Base-by-base conservation (phyloP, 768 basidiomycete species). In the Chiua virens region DNA sequence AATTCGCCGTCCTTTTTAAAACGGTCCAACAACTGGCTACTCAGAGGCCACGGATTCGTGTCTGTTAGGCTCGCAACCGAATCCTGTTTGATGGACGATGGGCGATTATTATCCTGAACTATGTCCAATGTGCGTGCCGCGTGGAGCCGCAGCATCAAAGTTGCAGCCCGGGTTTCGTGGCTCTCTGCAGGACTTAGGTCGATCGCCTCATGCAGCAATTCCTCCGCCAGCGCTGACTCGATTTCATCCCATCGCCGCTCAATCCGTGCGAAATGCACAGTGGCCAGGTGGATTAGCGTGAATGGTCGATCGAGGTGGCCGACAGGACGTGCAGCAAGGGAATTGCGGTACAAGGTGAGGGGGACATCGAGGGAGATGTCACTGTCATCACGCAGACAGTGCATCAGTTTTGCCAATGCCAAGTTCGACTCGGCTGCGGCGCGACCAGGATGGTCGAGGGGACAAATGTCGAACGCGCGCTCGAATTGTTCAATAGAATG, bases 401-500 rank as follows among this genome's bases (percentile, higher is more conserved):
- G n/a, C 7, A 45, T n/a, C 8, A 51, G 42, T 15, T 45, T 36
- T 40, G 53, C 49, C 8, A 2, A 21, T 28, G 54, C 54, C 17
- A 53, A 1, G 17, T 55, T 55, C 25, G 54, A 43, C 3, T 38
- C 41, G 8, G 40, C 50, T 20, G 42, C 54, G 1, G 54, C 45
- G 35, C 41, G 50, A 43, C 54, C 42, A 6, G 41, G 50, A 14
- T 55, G 50, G 18, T 53, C 45, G 17, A 11, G 27, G 9, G 50
- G 43, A 21, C 54, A 55, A n/a, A 53, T 13, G 22, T 21, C 10
- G 13, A 55, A 41, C 13, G 42, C 54, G n/a, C 10, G 41, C 21
- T 52, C 23, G 30, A 55, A 53, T 0, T 35, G 35, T 34, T 39
- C 20, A 4, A 40, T 43, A 7, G 54, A 37, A 15, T 3, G 9